phyloP scores from a whole-genome alignment of 306 rosid species.

The Cucumis hystrix region DNA sequence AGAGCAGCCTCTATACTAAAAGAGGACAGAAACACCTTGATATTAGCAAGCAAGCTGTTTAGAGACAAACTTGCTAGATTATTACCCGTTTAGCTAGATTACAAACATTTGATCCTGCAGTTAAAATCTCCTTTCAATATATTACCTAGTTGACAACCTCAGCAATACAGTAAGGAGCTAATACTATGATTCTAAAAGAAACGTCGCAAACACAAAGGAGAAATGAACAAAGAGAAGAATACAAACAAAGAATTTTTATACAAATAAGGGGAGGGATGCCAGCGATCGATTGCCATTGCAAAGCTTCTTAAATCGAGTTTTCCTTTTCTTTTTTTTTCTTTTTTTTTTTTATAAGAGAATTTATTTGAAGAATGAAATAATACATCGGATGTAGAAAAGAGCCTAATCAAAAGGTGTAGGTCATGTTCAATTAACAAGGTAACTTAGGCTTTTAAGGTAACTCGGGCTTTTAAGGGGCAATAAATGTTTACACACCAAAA shows the following conservation, averaged over 20 bases:
- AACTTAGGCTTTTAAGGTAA: too few relatives aligned
- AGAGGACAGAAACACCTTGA: conserved; percentile 36
- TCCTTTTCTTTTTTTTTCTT: background rate
- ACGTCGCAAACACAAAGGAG: background rate
- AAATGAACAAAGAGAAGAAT: background rate
- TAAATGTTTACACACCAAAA: too few relatives aligned
- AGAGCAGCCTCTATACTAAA: too few relatives aligned
- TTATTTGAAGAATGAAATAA: too few relatives aligned
- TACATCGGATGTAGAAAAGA: too few relatives aligned
- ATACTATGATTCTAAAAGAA: background rate
- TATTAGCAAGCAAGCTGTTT: conserved; percentile 73
- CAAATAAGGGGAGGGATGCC: background rate
- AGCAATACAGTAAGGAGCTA: background rate
- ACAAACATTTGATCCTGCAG: conserved; percentile 28
- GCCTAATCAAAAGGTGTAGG: too few relatives aligned
- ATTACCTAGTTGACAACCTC: background rate
- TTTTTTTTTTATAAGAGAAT: too few relatives aligned
- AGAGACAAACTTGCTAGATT: conserved; percentile 69
- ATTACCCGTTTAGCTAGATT: too few relatives aligned
- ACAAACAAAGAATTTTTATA: background rate
- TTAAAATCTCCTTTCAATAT: background rate
- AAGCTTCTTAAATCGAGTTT: background rate
- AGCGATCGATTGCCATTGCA: background rate
- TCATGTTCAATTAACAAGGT: too few relatives aligned
- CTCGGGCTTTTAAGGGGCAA: too few relatives aligned